phyloP scores from a whole-genome alignment of 78 protist genomes.

The Dictyostelium brefeldianum region DNA sequence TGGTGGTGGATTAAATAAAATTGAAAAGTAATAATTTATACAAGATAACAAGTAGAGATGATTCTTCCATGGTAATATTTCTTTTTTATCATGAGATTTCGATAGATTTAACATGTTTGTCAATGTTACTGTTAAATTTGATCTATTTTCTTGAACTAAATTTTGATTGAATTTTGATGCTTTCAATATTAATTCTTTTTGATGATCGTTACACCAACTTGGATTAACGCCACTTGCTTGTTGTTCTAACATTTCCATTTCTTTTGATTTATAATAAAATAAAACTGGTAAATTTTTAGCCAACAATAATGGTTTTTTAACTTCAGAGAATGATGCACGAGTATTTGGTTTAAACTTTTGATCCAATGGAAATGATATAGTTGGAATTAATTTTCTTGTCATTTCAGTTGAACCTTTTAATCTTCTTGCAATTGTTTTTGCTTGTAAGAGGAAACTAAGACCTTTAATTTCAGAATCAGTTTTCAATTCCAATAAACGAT shows the following conservation, averaged over 20 bases:
- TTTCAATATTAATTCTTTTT: neutral
- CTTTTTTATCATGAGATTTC: slow-evolving; percentile 22
- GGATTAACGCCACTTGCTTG: neutral
- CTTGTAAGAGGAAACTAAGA: neutral
- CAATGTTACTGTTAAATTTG: neutral
- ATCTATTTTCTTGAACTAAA: neutral
- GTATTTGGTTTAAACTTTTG: slow-evolving; percentile 47
- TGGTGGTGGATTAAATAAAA: neutral
- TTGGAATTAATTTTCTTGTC: neutral
- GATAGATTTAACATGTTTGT: neutral
- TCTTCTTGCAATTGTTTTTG: neutral
- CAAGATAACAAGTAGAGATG: slow-evolving; percentile 21
- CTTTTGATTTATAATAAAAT: slow-evolving; percentile 4
- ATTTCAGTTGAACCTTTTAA: neutral
- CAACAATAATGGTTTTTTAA: slow-evolving; percentile 10
- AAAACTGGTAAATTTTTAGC: neutral
- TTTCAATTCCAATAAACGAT: neutral
- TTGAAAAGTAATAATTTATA: neutral
- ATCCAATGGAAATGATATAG: neutral
- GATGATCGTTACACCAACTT: neutral
- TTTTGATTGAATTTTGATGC: neutral
- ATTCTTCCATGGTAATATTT: slow-evolving; percentile 27
- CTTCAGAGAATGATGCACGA: neutral
- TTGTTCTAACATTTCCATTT: neutral
- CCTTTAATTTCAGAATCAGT: slow-evolving; percentile 42